Evolutionary conservation across 176 grass and related monocot species (phyloP).

Genomic region (Pontederia crassipes): DNA sequence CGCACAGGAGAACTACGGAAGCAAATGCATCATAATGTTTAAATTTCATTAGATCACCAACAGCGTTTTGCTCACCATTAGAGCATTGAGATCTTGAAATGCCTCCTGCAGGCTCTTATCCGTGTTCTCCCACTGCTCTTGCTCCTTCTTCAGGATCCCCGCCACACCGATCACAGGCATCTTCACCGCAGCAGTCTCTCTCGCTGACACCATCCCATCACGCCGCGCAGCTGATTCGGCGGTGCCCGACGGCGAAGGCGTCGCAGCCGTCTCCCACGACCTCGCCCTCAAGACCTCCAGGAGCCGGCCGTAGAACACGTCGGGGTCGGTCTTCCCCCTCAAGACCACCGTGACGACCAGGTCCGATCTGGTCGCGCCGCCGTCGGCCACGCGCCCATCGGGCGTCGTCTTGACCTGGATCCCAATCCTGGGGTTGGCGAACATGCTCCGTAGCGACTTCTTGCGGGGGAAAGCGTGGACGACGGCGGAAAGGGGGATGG

Average conservation of each 20-base stretch:
- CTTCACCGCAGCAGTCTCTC: not conserved
- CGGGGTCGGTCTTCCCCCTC: constrained; percentile 67
- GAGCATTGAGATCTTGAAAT: constrained; percentile 95
- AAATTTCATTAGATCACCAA: no score
- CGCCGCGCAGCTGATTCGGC: constrained; percentile 26
- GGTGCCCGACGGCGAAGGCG: constrained; percentile 3
- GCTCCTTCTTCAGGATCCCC: constrained; percentile 90
- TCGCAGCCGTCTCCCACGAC: constrained; percentile 48
- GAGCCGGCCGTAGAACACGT: constrained; percentile 74
- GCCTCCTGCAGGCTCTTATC: constrained; percentile 94
- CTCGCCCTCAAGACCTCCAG: constrained; percentile 67
- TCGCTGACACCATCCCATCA: no score
- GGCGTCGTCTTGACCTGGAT: constrained; percentile 61
- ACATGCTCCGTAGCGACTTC: constrained; percentile 36
- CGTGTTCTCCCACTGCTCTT: constrained; percentile 90
- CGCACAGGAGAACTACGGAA: not conserved
- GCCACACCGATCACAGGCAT: constrained; percentile 85
- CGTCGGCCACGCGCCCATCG: constrained; percentile 11
- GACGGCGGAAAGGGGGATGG: constrained; percentile 50
- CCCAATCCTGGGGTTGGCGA: constrained; percentile 43
- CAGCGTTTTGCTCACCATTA: constrained; percentile 43
- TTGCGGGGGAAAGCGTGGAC: constrained; percentile 53
- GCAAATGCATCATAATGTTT: no score
- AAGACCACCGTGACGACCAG: constrained; percentile 55
- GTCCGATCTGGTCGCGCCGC: constrained; percentile 31